A percentile compares a stretch with the other conserved stretches of the same genome.
These are phyloP conservation scores for Neonectria faginata DNA, from an alignment of 2,329 filamentous ascomycete species.

Conservation along the genomic window DNA sequence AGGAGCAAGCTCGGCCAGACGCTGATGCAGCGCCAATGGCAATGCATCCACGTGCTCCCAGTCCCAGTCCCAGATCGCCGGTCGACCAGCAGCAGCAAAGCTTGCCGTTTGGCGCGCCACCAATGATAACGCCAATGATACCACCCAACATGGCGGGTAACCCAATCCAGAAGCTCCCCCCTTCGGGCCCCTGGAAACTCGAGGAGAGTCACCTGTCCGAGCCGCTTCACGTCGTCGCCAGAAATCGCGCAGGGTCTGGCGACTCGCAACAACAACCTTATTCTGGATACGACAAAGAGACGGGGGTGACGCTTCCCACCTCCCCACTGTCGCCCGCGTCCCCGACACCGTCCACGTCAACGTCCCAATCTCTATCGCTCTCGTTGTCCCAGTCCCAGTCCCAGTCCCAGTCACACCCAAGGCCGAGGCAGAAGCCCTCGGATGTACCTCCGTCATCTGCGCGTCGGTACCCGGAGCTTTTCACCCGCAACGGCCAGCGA, in stretches of 20 bases:
- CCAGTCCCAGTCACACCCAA: conserved; percentile 9
- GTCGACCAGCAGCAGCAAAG: conserved; percentile 27
- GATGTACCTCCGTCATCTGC: conserved; percentile 64
- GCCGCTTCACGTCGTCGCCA: conserved; percentile 56
- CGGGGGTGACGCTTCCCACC: conserved; percentile 45
- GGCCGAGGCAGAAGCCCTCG: conserved; percentile 42
- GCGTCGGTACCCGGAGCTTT: conserved; percentile 62
- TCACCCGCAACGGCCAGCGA: conserved; percentile 47
- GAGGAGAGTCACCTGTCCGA: conserved; percentile 66
- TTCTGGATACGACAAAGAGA: conserved; percentile 56
- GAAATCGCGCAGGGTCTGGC: conserved; percentile 50
- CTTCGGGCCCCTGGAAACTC: conserved; percentile 63
- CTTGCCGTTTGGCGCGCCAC: conserved; percentile 25
- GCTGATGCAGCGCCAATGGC: conserved; percentile 17
- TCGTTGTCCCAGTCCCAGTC: conserved; percentile 22
- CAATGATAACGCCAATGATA: conserved; percentile 41
- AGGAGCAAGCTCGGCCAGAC: conserved; percentile 10
- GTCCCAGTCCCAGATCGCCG: conserved; percentile 7
- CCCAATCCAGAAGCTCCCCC: conserved; percentile 56
- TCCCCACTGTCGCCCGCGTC: conserved; percentile 5
- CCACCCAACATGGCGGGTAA: conserved; percentile 46
- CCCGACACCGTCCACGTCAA: conserved; percentile 31
- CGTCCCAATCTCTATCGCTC: conserved; percentile 30
- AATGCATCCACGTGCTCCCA: conserved; percentile 21
- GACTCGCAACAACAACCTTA: conserved; percentile 45